These are phyloP conservation scores for Orbilia brochopaga DNA, from an alignment of 2,329 filamentous ascomycete genomes.

Conservation along the genomic window DNA sequence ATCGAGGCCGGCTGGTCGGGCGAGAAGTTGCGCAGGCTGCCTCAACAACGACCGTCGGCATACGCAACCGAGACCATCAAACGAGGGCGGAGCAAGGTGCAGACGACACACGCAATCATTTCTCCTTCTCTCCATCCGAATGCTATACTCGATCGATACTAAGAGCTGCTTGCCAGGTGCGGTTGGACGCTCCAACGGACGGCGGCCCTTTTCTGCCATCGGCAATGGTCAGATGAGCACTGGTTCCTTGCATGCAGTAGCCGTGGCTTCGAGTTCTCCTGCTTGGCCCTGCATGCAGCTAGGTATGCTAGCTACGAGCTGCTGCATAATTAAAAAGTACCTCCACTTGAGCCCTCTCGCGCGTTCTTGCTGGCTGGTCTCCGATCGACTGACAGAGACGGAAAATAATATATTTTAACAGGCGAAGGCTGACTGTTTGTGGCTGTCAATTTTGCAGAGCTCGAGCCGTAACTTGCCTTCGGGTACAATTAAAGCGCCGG, in stretches of 20 bases:
- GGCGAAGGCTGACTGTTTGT: neutral
- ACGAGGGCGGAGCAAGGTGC: too few relatives aligned
- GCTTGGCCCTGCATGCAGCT: neutral
- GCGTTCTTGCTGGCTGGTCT: too few relatives aligned
- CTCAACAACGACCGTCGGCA: too few relatives aligned
- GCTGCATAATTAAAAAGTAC: too few relatives aligned
- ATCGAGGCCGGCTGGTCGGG: too few relatives aligned
- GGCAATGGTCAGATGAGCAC: neutral
- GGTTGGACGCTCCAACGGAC: neutral
- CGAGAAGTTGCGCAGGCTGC: too few relatives aligned
- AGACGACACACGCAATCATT: neutral
- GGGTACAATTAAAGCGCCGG: constrained; percentile 35
- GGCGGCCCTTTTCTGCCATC: neutral
- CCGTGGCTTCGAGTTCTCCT: neutral
- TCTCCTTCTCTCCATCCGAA: neutral
- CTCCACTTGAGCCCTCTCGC: too few relatives aligned
- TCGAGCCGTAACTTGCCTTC: constrained; percentile 34
- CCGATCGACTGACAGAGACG: neutral
- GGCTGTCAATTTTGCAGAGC: constrained; percentile 1
- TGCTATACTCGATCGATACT: constrained; percentile 1
- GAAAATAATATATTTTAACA: neutral
- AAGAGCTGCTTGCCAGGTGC: neutral
- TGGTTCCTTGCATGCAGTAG: neutral
- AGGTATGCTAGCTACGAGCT: neutral
- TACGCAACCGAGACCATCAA: too few relatives aligned